These are phyloP conservation scores for Trifolium dubium DNA, from an alignment of 306 rosid genomes.

Conservation along the genomic window DNA sequence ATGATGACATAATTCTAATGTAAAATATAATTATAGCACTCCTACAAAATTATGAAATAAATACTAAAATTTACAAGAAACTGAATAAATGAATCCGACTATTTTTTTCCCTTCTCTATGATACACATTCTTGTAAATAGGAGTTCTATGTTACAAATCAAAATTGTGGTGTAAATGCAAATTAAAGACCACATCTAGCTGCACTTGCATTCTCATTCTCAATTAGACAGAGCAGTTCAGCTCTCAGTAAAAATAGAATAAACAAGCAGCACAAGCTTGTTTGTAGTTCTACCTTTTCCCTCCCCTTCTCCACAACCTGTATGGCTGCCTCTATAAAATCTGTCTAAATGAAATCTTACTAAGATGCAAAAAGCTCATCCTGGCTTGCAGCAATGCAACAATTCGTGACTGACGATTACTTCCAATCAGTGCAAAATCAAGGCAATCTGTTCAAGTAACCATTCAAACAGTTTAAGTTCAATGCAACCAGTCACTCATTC, in stretches of 20 bases:
- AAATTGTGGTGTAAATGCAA: conserved; percentile 83
- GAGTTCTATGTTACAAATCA: conserved; percentile 91
- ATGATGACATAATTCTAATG: neutral
- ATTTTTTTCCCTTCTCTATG: conserved; percentile 56
- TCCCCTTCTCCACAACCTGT: conserved; percentile 50
- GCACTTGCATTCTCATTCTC: conserved; percentile 59
- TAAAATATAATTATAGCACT: neutral
- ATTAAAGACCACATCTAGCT: conserved; percentile 65
- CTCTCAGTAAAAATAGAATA: conserved; percentile 53
- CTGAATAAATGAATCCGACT: conserved; percentile 57
- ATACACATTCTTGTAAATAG: conserved; percentile 66
- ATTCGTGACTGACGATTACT: conserved; percentile 21
- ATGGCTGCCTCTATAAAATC: conserved; percentile 47
- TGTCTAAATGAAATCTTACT: conserved; percentile 49
- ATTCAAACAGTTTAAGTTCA: conserved; percentile 25
- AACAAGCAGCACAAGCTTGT: conserved; percentile 59
- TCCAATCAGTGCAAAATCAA: conserved; percentile 37
- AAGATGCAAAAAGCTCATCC: conserved; percentile 43
- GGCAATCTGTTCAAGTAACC: conserved; percentile 22
- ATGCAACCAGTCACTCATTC: conserved; percentile 33
- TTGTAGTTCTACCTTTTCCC: conserved; percentile 40
- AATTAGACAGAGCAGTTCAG: conserved; percentile 62
- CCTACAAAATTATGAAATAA: neutral
- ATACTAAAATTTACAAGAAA: conserved; percentile 33
- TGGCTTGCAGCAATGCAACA: conserved; percentile 37